Percentiles rank a stretch among this genome's conserved stretches.
Evolutionary conservation across 148 eudicot genomes (phyloP).

Genomic region (Pharnaceum exiguum): DNA sequence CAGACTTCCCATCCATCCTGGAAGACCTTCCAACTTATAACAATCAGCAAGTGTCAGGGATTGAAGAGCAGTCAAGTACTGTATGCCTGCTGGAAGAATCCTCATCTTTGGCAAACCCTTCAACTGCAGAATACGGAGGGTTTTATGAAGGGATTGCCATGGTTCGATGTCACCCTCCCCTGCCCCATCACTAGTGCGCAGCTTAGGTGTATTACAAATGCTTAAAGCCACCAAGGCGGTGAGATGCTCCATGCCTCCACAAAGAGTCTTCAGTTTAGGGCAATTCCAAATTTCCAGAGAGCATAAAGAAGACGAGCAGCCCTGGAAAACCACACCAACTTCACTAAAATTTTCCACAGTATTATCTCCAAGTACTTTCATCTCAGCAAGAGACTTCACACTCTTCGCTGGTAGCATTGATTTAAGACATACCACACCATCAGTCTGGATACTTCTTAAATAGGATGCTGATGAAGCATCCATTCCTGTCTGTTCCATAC

Average conservation of each 20-base stretch:
- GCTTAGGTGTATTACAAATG: too few relatives aligned
- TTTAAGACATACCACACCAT: background rate
- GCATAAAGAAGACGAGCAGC: background rate
- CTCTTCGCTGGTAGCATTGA: background rate
- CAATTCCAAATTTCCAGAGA: background rate
- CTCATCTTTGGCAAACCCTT: background rate
- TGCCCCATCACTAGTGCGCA: background rate
- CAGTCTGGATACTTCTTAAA: background rate
- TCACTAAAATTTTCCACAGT: background rate
- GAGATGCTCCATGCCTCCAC: background rate
- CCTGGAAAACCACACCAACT: background rate
- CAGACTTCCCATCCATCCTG: background rate
- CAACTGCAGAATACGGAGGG: background rate
- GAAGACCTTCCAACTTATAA: background rate
- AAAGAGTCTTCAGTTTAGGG: background rate
- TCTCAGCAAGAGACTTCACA: background rate
- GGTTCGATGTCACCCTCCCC: background rate
- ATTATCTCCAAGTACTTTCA: background rate
- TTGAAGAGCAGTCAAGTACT: background rate
- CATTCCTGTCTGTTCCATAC: background rate
- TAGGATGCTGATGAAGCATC: background rate
- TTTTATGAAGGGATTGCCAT: background rate
- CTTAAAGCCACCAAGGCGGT: background rate
- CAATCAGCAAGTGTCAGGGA: background rate
- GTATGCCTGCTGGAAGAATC: background rate